Evolutionary conservation across 1,284 basidiomycete genomes (phyloP).

Genomic region (Prillingera fragicola): DNA sequence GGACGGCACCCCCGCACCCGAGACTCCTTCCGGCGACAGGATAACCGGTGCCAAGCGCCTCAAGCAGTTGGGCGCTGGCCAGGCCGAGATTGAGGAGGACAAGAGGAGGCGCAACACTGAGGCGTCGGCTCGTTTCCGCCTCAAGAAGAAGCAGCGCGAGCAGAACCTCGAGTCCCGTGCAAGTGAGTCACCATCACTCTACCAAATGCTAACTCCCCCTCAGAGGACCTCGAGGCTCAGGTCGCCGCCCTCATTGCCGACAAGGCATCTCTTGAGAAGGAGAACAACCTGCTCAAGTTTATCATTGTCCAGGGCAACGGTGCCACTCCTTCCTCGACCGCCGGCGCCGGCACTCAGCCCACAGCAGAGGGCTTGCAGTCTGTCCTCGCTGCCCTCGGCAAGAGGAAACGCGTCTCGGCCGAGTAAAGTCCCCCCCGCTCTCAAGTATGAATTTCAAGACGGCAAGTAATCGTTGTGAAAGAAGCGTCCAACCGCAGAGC

Average conservation of each 20-base stretch:
- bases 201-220: neutral
- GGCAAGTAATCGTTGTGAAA: neutral
- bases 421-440: no score
- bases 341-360: constrained; percentile 39
- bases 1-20: constrained; percentile 6
- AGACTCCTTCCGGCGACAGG: constrained; percentile 11
- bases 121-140: constrained; percentile 90
- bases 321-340: constrained; percentile 31
- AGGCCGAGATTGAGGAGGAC: constrained; percentile 41
- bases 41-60: constrained; percentile 40
- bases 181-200: constrained; percentile 42
- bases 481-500: no score
- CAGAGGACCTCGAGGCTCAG: constrained; percentile 73
- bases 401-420: constrained; percentile 35
- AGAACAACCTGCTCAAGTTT: constrained; percentile 93
- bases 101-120: constrained; percentile 94
- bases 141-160: constrained; percentile 99
- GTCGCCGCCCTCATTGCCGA: constrained; percentile 81
- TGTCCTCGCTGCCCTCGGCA: constrained; percentile 31
- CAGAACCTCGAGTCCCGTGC: constrained; percentile 81
- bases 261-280: constrained; percentile 80
- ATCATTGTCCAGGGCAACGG: constrained; percentile 74
- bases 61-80: constrained; percentile 38
- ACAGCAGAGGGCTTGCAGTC: constrained; percentile 23
- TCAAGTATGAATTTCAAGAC: no score